Evolutionary conservation across 1,139 yeast genomes (phyloP).

Genomic region (Wickerhamiella pararugosa): DNA sequence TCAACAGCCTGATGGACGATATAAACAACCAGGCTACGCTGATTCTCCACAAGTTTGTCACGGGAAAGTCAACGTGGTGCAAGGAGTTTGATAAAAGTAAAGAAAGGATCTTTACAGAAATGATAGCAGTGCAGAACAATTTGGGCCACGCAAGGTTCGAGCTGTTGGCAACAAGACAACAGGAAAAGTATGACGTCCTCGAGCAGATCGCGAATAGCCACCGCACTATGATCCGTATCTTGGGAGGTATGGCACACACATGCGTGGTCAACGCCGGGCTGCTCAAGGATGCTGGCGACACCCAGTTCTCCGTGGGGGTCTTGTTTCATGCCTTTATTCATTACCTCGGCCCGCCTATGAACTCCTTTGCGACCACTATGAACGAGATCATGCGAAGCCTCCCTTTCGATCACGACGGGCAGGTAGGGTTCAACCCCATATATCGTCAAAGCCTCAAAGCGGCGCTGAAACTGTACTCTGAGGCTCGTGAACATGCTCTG

Average conservation of each 20-base stretch:
- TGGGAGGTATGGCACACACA: constrained; percentile 56
- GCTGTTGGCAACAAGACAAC: constrained; percentile 38
- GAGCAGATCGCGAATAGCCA: constrained; percentile 37
- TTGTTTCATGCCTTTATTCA: constrained; percentile 51
- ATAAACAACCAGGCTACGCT: constrained; percentile 39
- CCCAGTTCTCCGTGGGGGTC: constrained; percentile 21
- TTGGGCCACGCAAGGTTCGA: constrained; percentile 55
- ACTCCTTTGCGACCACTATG: constrained; percentile 42
- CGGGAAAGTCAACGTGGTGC: constrained; percentile 31
- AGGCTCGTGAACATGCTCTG: constrained; percentile 44
- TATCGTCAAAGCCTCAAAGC: constrained; percentile 35
- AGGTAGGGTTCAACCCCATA: constrained; percentile 29
- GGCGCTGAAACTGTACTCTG: constrained; percentile 42
- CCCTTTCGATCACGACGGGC: constrained; percentile 34
- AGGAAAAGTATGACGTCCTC: constrained; percentile 35
- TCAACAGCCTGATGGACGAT: constrained; percentile 39
- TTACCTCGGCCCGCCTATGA: constrained; percentile 58
- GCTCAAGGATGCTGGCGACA: constrained; percentile 3
- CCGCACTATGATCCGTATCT: constrained; percentile 38
- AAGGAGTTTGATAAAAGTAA: constrained; percentile 24
- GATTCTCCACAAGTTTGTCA: constrained; percentile 39
- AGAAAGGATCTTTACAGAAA: constrained; percentile 28
- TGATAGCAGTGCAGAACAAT: constrained; percentile 29
- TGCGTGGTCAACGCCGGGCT: constrained; percentile 43
- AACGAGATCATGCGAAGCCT: constrained; percentile 45